Base-by-base conservation (phyloP, 371 early-diverging fungal species). In the Nematocida sp. region DNA sequence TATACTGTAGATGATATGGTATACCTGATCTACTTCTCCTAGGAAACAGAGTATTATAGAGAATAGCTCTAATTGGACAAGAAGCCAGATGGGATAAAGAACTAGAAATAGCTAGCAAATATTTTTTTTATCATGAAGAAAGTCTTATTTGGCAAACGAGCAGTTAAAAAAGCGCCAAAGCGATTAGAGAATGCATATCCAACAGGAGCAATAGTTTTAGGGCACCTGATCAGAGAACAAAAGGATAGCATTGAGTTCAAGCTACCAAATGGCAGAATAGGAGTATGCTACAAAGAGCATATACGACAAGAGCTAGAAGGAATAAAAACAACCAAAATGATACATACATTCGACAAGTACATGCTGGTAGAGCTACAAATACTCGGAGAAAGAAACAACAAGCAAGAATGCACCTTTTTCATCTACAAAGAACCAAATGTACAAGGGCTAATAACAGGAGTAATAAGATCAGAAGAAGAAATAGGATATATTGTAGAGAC, bases 81-180 rank as follows among this genome's bases (percentile, higher is more conserved):
- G 11, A 11, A 41, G 43, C 43, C 43, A 11, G 11, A 11, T n/a
- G 11, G 43, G 9, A 41, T 41, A 41, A 11, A n/a, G 43, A 41
- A 41, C 9, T 41, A 41, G n/a, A 41, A 41, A 41, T 41, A 41
- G 43, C 9, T 9, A 41, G 43, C n/a, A n/a, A 37, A 13, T 52
- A 64, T 31, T 63, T 57, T 57, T 66, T 66, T 32, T 29, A 25
- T 7, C 34, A 66, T 66, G 67, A 57, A 66, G 57, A 53, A 45
- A 55, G 45, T 66, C 19, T 29, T 66, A 53, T 66, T 66, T 31
- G 67, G 67, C 43, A 63, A 53, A 41, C 54, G 67, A 66, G 67
- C 67, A 66, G 35, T 58, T n/a, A 66, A 66, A 31, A 52, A 46
- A 46, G n/a, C n/a, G n/a, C n/a, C n/a, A n/a, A 23, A 27, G 25